phyloP scores from a whole-genome alignment of 306 rosid species.

The barrel medic (Medicago truncatula) region DNA sequence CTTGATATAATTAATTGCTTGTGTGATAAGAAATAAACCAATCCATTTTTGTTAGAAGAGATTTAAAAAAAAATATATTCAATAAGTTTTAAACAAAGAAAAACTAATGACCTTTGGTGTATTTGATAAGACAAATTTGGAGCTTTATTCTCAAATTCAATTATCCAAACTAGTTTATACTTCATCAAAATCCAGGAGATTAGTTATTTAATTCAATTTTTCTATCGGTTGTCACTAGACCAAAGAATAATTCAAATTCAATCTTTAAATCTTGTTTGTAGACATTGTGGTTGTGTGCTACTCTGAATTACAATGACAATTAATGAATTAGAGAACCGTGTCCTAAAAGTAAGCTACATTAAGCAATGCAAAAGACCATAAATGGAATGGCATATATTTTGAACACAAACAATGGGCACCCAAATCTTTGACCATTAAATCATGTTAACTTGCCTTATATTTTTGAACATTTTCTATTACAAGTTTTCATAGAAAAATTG shows the following conservation, averaged over 20 bases:
- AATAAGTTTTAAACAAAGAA: too few species aligned
- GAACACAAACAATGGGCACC: not conserved
- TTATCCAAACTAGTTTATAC: not conserved
- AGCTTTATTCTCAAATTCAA: not conserved
- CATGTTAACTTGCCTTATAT: not conserved
- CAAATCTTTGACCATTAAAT: constrained; percentile 13
- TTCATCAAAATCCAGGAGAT: not conserved
- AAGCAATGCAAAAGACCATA: not conserved
- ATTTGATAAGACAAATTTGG: not conserved
- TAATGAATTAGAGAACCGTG: not conserved
- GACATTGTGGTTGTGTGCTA: not conserved
- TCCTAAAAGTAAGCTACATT: not conserved
- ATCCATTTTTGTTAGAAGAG: too few species aligned
- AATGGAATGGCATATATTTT: not conserved
- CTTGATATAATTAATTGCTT: too few species aligned
- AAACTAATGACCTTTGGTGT: too few species aligned
- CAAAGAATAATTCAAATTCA: too few species aligned
- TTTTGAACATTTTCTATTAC: not conserved
- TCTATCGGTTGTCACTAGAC: too few species aligned
- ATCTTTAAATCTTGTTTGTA: not conserved
- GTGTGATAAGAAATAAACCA: too few species aligned
- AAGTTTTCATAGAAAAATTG: not conserved
- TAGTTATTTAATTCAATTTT: too few species aligned
- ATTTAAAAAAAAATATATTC: too few species aligned
- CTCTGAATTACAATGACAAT: not conserved